A percentile compares a stretch with the other conserved stretches of the same genome.
Evolutionary conservation across 2,329 filamentous ascomycete genomes (phyloP).

Genomic region (Thelonectria discophora): DNA sequence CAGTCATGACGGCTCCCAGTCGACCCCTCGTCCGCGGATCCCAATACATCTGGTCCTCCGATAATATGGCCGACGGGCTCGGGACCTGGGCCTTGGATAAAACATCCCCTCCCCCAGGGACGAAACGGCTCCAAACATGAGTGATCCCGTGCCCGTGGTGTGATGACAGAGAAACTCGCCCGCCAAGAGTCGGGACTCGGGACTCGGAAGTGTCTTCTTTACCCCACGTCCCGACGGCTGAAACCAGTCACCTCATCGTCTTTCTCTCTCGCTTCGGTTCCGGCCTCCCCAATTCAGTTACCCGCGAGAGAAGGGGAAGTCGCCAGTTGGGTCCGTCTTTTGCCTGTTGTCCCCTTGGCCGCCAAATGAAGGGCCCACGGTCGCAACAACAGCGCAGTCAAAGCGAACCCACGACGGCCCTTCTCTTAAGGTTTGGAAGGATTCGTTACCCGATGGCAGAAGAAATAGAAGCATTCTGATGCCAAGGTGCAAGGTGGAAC

Average conservation of each 20-base stretch:
- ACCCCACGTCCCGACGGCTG: constrained; percentile 10
- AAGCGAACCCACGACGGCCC: not conserved
- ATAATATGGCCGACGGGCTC: constrained; percentile 1
- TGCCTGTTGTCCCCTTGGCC: not conserved
- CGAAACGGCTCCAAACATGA: not conserved
- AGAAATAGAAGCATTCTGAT: too few species aligned
- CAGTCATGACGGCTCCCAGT: not conserved
- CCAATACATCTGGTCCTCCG: not conserved
- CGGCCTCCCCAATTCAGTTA: not conserved
- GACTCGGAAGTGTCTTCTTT: not conserved
- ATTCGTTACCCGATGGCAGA: not conserved
- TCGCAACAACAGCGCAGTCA: not conserved
- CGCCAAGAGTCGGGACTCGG: not conserved
- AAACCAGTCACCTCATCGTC: not conserved
- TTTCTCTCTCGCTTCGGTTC: not conserved
- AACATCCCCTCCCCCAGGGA: not conserved
- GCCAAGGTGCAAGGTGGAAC: too few species aligned
- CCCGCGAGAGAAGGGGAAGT: not conserved
- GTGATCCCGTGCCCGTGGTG: too few species aligned
- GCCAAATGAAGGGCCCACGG: constrained; percentile 1
- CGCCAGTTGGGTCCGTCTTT: not conserved
- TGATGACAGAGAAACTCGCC: not conserved
- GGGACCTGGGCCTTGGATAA: not conserved
- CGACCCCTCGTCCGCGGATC: too few species aligned
- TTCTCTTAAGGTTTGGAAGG: constrained; percentile 4